phyloP scores from a whole-genome alignment of 2,329 filamentous ascomycete genomes.

The Tolypocladium cylindrosporum region DNA sequence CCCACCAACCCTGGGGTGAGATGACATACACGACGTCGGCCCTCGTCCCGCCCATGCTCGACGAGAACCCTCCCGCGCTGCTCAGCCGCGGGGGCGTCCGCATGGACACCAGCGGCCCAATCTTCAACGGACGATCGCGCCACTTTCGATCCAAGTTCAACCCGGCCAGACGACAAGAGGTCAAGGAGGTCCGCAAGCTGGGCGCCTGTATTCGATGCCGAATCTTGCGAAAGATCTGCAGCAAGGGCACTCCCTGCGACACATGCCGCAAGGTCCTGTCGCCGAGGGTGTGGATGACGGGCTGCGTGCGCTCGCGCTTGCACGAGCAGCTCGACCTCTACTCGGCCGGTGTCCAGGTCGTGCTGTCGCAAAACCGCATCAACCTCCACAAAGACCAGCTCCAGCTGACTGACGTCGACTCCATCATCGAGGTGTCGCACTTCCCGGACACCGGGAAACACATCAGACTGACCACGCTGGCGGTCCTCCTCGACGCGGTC shows the following conservation, averaged over 20 bases:
- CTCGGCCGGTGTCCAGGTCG: constrained; percentile 53
- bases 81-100: constrained; percentile 39
- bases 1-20: constrained; percentile 39
- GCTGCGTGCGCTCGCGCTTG: constrained; percentile 52
- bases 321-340: constrained; percentile 54
- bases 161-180: constrained; percentile 49
- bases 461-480: constrained; percentile 27
- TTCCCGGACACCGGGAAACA: constrained; percentile 42
- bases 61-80: constrained; percentile 20
- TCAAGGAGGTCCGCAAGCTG: constrained; percentile 54
- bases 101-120: constrained; percentile 35
- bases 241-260: constrained; percentile 51
- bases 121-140: constrained; percentile 36
- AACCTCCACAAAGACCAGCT: constrained; percentile 43
- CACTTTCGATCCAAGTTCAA: constrained; percentile 49
- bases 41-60: constrained; percentile 19
- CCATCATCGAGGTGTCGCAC: constrained; percentile 47
- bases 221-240: constrained; percentile 57
- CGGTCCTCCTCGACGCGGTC: constrained; percentile 22
- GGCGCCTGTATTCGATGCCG: constrained; percentile 58
- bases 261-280: constrained; percentile 54
- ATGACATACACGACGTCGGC: constrained; percentile 35
- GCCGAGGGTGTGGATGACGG: constrained; percentile 54
- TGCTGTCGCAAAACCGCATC: constrained; percentile 49
- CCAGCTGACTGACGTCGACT: constrained; percentile 36